Conservation (phyloP, 306 rosid genomes). For the Prunus campanulata region DNA sequence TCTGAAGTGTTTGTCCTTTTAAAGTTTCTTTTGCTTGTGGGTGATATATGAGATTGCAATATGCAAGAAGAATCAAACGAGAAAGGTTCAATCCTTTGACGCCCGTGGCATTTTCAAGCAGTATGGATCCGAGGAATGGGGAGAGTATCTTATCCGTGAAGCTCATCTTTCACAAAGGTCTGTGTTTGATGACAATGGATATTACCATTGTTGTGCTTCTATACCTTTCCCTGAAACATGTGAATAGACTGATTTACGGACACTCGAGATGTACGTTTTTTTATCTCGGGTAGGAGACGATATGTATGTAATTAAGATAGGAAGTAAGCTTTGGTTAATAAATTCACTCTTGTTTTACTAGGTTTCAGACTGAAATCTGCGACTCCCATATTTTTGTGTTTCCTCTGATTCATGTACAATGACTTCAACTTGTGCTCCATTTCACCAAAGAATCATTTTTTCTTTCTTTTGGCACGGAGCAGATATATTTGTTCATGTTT, state of each 20-base stretch:
- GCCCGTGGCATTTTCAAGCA: conserved; percentile 69
- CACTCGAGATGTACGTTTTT: background rate
- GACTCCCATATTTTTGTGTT: background rate
- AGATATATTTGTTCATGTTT: background rate
- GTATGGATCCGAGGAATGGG: conserved; percentile 81
- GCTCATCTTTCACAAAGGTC: conserved; percentile 89
- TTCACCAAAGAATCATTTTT: background rate
- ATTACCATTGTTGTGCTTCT: conserved; percentile 81
- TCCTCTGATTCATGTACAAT: background rate
- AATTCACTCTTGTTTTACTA: background rate
- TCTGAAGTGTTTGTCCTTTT: background rate
- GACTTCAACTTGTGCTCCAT: background rate
- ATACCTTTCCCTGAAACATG: conserved; percentile 65
- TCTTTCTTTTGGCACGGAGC: background rate
- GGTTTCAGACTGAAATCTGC: background rate
- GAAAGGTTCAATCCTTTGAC: conserved; percentile 50
- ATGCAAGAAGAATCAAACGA: conserved; percentile 37
- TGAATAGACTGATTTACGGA: conserved; percentile 38
- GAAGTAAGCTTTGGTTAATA: background rate
- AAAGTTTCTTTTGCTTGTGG: conserved; percentile 9
- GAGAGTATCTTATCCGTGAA: conserved; percentile 72
- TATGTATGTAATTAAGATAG: background rate
- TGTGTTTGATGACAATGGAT: conserved; percentile 64
- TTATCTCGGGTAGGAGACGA: background rate
- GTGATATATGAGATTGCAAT: conserved; percentile 26